These are phyloP conservation scores for Ensete glaucum DNA, from an alignment of 176 grass and related monocot species.

Conservation along the genomic window DNA sequence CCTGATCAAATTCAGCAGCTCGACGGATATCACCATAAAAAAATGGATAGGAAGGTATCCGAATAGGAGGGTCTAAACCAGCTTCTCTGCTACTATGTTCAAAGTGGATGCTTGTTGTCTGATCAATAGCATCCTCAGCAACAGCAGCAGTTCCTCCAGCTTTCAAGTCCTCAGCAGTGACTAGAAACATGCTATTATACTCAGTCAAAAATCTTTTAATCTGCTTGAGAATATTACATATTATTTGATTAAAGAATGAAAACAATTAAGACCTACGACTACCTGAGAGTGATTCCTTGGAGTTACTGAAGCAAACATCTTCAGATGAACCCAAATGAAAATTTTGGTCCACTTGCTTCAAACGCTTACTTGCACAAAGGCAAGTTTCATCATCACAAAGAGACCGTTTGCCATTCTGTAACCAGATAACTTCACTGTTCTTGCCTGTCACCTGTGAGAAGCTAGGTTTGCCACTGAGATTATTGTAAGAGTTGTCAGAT, in stretches of 20 bases:
- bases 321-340: slow-evolving; percentile 22
- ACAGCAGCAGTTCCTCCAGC: neutral
- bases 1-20: slow-evolving; percentile 22
- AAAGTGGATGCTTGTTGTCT: slow-evolving; percentile 13
- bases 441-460: slow-evolving; percentile 10
- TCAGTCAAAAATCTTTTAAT: neutral
- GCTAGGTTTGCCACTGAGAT: slow-evolving; percentile 21
- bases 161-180: neutral
- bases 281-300: slow-evolving; percentile 1
- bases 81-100: slow-evolving; percentile 17
- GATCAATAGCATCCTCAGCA: slow-evolving; percentile 23
- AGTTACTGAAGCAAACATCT: neutral
- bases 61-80: slow-evolving; percentile 30
- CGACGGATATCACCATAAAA: slow-evolving; percentile 36
- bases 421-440: slow-evolving; percentile 13
- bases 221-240: neutral
- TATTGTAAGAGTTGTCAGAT: slow-evolving; percentile 2
- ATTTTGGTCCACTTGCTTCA: slow-evolving; percentile 41
- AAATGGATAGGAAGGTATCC: slow-evolving; percentile 39
- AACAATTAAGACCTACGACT: neutral
- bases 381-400: slow-evolving; percentile 36
- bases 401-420: slow-evolving; percentile 43
- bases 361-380: slow-evolving; percentile 49
- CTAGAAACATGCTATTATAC: neutral
- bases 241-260: slow-evolving; percentile 12